These are phyloP conservation scores for Ustulina deusta DNA, from an alignment of 2,329 filamentous ascomycete genomes.

Conservation along the genomic window DNA sequence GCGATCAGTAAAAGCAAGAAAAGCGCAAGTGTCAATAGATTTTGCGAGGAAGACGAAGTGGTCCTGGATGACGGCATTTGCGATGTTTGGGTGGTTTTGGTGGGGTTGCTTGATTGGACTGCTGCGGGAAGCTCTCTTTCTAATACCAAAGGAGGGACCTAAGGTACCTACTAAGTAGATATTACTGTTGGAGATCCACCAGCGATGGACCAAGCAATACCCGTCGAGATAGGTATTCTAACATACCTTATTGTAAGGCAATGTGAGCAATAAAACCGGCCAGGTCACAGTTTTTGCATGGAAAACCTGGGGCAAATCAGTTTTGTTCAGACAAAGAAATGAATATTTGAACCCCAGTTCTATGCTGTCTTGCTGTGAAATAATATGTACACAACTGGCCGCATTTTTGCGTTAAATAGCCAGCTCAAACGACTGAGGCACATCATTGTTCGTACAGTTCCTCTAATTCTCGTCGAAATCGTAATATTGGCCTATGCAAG, in stretches of 20 bases:
- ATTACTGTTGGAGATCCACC: constrained; percentile 21
- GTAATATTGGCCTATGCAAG: constrained; percentile 62
- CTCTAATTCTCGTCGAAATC: constrained; percentile 9
- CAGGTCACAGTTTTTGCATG: background rate
- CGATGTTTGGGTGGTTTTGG: constrained; percentile 42
- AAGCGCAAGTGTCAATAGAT: constrained; percentile 59
- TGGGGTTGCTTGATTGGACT: constrained; percentile 44
- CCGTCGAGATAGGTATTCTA: background rate
- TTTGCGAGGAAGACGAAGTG: constrained; percentile 52
- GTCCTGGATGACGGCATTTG: constrained; percentile 57
- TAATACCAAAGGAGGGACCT: background rate
- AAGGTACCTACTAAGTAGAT: background rate
- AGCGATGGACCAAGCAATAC: constrained; percentile 22
- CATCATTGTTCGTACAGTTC: constrained; percentile 26
- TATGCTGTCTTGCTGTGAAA: constrained; percentile 42
- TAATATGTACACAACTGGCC: constrained; percentile 48
- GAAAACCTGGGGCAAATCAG: background rate
- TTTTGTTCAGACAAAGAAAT: constrained; percentile 16
- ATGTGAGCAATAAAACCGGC: background rate
- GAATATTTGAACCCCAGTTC: constrained; percentile 30
- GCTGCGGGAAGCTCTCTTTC: constrained; percentile 19
- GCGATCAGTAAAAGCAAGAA: constrained; percentile 61
- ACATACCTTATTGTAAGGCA: background rate
- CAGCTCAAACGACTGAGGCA: constrained; percentile 29
- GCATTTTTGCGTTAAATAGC: constrained; percentile 28